phyloP scores from a whole-genome alignment of 345 rosid species.

The Ceriops tagal region DNA sequence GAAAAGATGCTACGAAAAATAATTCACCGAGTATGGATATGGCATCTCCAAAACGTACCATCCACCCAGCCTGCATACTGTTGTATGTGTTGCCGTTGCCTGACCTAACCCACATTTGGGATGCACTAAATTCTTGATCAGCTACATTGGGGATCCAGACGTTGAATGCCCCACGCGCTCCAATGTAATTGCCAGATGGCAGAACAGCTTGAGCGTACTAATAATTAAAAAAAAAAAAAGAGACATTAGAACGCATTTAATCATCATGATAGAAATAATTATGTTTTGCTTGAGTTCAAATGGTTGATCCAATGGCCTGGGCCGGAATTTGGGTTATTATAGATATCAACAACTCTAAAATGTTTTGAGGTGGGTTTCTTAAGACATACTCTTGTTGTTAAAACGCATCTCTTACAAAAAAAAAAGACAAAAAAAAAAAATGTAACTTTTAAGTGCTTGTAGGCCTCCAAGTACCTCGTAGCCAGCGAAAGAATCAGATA shows the following conservation, averaged over 20 bases:
- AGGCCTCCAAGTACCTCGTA: not conserved
- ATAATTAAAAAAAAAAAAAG: not conserved
- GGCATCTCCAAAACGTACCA: not conserved
- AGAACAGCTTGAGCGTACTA: not conserved
- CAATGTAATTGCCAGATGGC: not conserved
- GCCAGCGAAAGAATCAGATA: slow-evolving; percentile 11
- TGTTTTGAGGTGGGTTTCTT: too few species aligned
- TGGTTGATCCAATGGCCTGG: too few species aligned
- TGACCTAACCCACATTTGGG: not conserved
- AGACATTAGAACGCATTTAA: too few species aligned
- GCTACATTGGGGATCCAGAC: not conserved
- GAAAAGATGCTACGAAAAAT: too few species aligned
- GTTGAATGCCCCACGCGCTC: not conserved
- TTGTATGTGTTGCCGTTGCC: not conserved
- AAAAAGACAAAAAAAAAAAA: too few species aligned
- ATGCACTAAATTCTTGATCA: not conserved
- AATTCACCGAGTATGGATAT: too few species aligned
- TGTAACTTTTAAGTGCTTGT: not conserved
- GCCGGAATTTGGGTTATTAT: too few species aligned
- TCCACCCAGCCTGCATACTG: not conserved
- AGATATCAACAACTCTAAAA: too few species aligned
- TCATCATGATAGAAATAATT: too few species aligned
- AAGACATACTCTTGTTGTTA: too few species aligned
- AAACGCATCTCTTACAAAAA: too few species aligned
- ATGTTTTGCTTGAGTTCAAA: too few species aligned